Evolutionary conservation across 208 protist species (phyloP), one percentile per base, ranked within the genome.

Genomic region (Crithidia expoeki): DNA sequence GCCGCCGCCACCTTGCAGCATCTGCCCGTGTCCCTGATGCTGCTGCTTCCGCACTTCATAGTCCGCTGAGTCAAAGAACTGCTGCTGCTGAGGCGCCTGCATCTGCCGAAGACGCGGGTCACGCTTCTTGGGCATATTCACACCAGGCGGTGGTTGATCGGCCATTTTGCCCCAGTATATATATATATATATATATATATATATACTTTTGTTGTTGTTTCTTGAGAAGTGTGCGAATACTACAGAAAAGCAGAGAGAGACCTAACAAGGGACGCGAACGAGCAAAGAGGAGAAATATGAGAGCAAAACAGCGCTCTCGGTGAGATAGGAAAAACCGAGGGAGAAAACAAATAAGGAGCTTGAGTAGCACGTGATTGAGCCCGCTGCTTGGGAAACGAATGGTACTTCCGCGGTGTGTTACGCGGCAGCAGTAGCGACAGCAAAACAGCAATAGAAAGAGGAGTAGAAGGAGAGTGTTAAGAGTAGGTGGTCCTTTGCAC

Each of bases 11-110:
- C 32, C 16, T 52, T 46, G 69, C 47, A 50, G 62, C 30, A 28
- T 28, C 36, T 49, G 68, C 23, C 57, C 36, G 28, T 68, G 67
- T 40, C 36, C 36, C 44, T 86, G 74, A 40, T 83, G 68, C 51
- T 85, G 80, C 72, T 95, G 88, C 76, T 85, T 86, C 16, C 88
- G 80, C 42, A 96, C 90, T 60, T 96, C 90, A 63, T 96, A 94
- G 64, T 96, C 88, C 0, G 90, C 90, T 7, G 90, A 96, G 69
- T 96, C 90, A 61, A 96, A 96, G 72, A 92, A 96, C 68, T 94
- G 81, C 51, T 94, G 84, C 57, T 80, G 70, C 42, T 36, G 76
- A 11, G 90, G 90, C 36, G 83, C 77, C 74, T 94, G 81, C 68
- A 96, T 40, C 25, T 82, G 84, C 19, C 88, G 85, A 47, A 96